Percentiles rank a stretch among this genome's conserved stretches.
These are phyloP conservation scores for Apophysomyces trapeziformis DNA, from an alignment of 371 early-diverging fungal species.

Conservation along the genomic window DNA sequence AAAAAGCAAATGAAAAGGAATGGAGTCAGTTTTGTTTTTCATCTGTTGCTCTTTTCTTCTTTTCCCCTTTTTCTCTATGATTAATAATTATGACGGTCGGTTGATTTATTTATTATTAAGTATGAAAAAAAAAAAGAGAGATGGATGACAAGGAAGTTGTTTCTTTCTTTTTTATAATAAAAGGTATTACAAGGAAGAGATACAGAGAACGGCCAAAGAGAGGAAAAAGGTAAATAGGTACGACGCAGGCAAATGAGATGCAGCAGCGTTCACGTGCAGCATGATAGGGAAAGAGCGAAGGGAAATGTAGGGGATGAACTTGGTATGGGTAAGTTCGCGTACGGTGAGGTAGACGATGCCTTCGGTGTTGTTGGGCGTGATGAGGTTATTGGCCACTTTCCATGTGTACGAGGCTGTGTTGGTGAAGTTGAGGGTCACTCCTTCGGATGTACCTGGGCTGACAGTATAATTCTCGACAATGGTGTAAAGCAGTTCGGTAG, in stretches of 20 bases:
- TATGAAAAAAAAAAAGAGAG: no score
- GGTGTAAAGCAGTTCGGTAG: constrained; percentile 18
- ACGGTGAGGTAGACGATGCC: constrained; percentile 36
- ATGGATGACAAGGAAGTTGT: no score
- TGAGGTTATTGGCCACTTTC: constrained; percentile 39
- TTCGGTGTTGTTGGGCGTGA: constrained; percentile 32
- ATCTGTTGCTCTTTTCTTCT: no score
- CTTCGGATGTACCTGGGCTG: constrained; percentile 36
- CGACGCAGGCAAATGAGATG: background rate
- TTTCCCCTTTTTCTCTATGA: no score
- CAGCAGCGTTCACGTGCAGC: constrained; percentile 14
- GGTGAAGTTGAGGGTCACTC: constrained; percentile 25
- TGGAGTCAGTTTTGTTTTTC: no score
- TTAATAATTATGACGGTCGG: no score
- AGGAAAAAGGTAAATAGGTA: background rate
- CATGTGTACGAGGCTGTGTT: constrained; percentile 40
- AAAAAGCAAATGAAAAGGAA: no score
- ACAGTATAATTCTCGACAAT: constrained; percentile 27
- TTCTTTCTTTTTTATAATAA: no score
- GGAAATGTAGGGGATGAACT: background rate
- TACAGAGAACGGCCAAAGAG: constrained; percentile 9
- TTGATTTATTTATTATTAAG: no score
- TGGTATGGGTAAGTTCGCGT: constrained; percentile 19
- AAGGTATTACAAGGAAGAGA: background rate
- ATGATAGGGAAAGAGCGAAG: constrained; percentile 10